These are phyloP conservation scores for Leavenworthia alabamica DNA, from an alignment of 345 rosid genomes.

Conservation along the genomic window DNA sequence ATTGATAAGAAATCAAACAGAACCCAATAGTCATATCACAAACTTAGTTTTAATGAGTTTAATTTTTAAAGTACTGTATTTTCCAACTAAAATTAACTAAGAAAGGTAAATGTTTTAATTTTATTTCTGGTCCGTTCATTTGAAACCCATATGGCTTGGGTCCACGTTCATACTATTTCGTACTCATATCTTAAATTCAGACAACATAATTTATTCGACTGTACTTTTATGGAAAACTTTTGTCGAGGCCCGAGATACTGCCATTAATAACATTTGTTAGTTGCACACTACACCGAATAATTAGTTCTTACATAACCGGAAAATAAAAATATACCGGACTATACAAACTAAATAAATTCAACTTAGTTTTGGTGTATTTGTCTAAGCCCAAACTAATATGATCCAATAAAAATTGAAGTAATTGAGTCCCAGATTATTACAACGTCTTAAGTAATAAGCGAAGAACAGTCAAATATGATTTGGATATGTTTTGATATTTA, in stretches of 20 bases:
- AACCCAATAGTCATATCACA: neutral
- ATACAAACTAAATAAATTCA: neutral
- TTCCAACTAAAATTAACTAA: too few relatives aligned
- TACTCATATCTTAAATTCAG: neutral
- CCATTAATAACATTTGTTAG: neutral
- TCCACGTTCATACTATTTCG: neutral
- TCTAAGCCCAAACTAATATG: neutral
- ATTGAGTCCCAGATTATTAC: neutral
- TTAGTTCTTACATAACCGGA: neutral
- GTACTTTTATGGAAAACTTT: neutral
- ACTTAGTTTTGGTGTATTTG: neutral
- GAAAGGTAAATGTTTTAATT: neutral
- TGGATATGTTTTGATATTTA: too few relatives aligned
- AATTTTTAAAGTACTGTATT: too few relatives aligned
- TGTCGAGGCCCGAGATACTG: neutral
- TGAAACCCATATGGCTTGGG: neutral
- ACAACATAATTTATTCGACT: neutral
- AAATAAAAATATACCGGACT: neutral
- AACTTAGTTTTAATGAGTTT: neutral
- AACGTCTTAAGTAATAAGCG: neutral
- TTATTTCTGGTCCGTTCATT: neutral
- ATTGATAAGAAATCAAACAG: neutral
- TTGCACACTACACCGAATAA: neutral
- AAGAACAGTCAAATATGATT: neutral
- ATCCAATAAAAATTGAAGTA: neutral